phyloP scores from a whole-genome alignment of 2,329 filamentous ascomycete species.

The Alternaria sp. region DNA sequence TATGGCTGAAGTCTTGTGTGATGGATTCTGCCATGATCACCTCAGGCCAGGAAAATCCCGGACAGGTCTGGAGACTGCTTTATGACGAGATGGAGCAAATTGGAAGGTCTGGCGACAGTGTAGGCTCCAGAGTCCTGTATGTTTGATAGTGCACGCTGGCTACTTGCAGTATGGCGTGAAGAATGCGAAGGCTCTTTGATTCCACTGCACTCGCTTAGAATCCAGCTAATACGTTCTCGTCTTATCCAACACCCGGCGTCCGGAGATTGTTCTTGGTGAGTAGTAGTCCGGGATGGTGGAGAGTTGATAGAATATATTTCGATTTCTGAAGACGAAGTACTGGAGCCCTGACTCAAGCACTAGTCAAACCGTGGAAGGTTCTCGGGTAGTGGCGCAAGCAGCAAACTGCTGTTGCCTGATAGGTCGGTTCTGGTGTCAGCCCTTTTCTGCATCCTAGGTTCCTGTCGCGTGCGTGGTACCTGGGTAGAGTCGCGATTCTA shows the following conservation, averaged over 20 bases:
- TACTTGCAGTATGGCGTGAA: too few relatives aligned
- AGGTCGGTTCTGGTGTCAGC: not conserved
- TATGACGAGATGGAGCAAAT: not conserved
- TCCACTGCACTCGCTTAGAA: not conserved
- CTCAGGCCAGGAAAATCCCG: not conserved
- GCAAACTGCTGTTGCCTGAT: not conserved
- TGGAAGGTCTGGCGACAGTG: not conserved
- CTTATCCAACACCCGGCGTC: not conserved
- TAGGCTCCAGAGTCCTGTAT: not conserved
- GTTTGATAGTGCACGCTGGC: too few relatives aligned
- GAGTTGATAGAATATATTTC: not conserved
- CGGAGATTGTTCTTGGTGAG: not conserved
- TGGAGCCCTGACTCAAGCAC: not conserved
- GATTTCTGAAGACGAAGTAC: too few relatives aligned
- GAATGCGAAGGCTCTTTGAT: too few relatives aligned
- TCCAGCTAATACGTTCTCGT: fast-evolving
- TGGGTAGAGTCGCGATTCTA: not conserved
- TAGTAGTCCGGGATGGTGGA: not conserved
- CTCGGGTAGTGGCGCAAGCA: not conserved
- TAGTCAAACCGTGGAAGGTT: not conserved
- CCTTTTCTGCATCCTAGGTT: not conserved
- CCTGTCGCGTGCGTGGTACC: not conserved
- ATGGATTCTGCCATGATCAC: conserved; percentile 23
- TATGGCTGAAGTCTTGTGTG: conserved; percentile 9
- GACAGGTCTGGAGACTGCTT: not conserved